phyloP scores from a whole-genome alignment of 1,139 yeast species.

The Geotrichum histeridarum region DNA sequence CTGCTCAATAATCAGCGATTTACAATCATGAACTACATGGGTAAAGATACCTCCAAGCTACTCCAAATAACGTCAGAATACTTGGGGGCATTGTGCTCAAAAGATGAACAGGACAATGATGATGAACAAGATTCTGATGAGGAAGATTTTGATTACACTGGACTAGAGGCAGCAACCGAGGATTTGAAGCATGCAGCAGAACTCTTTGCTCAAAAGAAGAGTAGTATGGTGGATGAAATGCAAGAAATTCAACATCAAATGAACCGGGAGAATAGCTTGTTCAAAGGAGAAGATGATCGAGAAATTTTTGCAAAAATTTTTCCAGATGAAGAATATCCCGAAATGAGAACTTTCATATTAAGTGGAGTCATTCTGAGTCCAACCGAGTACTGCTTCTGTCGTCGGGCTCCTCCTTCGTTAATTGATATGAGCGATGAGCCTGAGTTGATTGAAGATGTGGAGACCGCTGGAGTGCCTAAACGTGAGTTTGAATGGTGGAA shows the following conservation, averaged over 20 bases:
- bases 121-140: conserved; percentile 26
- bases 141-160: conserved; percentile 22
- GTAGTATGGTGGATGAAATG: conserved; percentile 20
- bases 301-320: conserved; percentile 20
- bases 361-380: conserved; percentile 32
- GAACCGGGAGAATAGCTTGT: conserved; percentile 10
- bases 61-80: conserved; percentile 29
- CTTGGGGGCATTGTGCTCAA: not conserved
- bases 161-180: conserved; percentile 19
- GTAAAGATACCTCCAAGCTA: conserved; percentile 37
- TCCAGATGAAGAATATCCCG: conserved; percentile 22
- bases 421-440: conserved; percentile 13
- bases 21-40: conserved; percentile 23
- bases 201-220: conserved; percentile 16
- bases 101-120: not conserved
- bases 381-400: conserved; percentile 27
- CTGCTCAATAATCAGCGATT: conserved; percentile 4
- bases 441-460: conserved; percentile 5
- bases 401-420: not conserved
- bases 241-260: conserved; percentile 18
- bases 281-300: conserved; percentile 19
- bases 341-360: conserved; percentile 26
- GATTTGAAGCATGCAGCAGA: conserved; percentile 22
- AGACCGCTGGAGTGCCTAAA: not conserved
- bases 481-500: conserved; percentile 22